Base-by-base conservation (phyloP, 768 basidiomycete genomes). In the Russula dissimulans region DNA sequence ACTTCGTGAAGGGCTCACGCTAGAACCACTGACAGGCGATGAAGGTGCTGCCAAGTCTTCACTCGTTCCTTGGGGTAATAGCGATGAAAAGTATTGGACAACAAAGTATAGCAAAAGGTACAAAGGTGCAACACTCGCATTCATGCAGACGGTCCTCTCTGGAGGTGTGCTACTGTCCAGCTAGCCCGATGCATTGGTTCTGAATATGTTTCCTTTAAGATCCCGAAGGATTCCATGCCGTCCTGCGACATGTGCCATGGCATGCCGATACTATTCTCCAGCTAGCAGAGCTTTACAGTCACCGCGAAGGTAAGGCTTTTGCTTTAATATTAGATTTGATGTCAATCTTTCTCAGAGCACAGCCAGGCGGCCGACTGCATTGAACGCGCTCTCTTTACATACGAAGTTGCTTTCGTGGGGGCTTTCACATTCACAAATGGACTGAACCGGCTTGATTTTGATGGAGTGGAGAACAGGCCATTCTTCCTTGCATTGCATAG, bases 261-360 rank as follows among this genome's bases (percentile, higher is more conserved):
- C 97, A 98, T 66, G 89, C 86, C 1, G 95, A 98, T 71, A 95
- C 95, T 0, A 76, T 95, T 1, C 77, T 95, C 3, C 91, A 95
- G 67, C 73, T 95, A 14, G 84, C 89, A 3, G 92, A 95, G 66
- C 84, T 94, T 8, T 88, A 84, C 67, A 77, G 87, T 32, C 89
- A 95, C 70, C 81, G 92, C 66, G 93, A 95, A 78, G 93, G 93
- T 89, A 39, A 29, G 76, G 57, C 3, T 9, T 5, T 22, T 43
- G 39, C 46, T 41, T 46, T 18, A 26, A 42, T 4, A 26, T 29
- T 22, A 12, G 15, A 39, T n/a, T 31, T 39, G n/a, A 12, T 56
- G 26, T 59, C 55, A 36, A 50, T 52, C 18, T 6, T 45, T 43
- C 55, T 50, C 48, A 91, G 93, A 97, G 69, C 83, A 93, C 67